A percentile compares a stretch with the other conserved stretches of the same genome.
Conservation (phyloP, 2,329 filamentous ascomycete species). For the Monilinia fructicola region DNA sequence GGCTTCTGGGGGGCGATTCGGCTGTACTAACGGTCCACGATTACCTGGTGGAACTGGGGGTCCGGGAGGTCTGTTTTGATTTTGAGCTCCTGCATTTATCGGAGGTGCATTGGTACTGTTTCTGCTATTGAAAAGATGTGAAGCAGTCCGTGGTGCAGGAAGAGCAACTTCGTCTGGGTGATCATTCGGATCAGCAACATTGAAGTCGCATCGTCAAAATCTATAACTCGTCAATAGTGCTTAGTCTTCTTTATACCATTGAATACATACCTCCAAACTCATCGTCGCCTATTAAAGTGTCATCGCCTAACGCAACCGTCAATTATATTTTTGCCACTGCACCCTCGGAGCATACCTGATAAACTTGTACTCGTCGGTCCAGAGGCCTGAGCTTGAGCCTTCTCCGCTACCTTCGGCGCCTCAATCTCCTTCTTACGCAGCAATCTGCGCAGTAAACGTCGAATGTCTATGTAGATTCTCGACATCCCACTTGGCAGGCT, state of each 20-base stretch:
- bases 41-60: slow-evolving; percentile 18
- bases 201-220: slow-evolving; percentile 80
- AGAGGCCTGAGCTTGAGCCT: slow-evolving; percentile 26
- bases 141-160: slow-evolving; percentile 39
- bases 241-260: slow-evolving; percentile 41
- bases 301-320: slow-evolving; percentile 42
- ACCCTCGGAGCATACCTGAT: slow-evolving; percentile 1
- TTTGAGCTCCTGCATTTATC: slow-evolving; percentile 26
- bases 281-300: slow-evolving; percentile 46
- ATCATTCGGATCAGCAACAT: slow-evolving; percentile 59
- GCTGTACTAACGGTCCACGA: slow-evolving; percentile 34
- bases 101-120: slow-evolving; percentile 24
- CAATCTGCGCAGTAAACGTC: slow-evolving; percentile 51
- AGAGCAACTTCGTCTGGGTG: slow-evolving; percentile 77
- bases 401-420: slow-evolving; percentile 36
- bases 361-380: not conserved
- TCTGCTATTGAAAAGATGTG: slow-evolving; percentile 31
- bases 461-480: slow-evolving; percentile 78
- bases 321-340: slow-evolving; percentile 25
- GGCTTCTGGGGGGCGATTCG: slow-evolving; percentile 34
- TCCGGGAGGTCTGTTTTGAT: slow-evolving; percentile 38
- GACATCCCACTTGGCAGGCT: slow-evolving; percentile 74
- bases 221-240: slow-evolving; percentile 47
- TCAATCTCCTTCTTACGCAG: slow-evolving; percentile 36
- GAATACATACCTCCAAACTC: slow-evolving; percentile 53